Conservation (phyloP, 306 rosid genomes). For the Malus domestica region DNA sequence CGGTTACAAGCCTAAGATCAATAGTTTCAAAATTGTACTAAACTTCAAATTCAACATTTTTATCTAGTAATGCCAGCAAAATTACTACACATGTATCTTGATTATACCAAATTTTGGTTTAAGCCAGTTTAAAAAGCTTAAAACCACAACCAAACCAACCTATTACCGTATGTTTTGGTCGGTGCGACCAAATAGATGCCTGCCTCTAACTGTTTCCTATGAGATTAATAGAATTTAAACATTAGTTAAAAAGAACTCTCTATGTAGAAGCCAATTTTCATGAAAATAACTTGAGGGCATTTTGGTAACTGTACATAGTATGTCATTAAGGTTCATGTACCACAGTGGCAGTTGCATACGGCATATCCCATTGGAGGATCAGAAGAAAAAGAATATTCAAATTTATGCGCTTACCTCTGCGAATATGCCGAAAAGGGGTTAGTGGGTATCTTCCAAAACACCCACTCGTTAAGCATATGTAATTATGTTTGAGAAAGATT, state of each 20-base stretch:
- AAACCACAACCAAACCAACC: too few species aligned
- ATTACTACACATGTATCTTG: too few species aligned
- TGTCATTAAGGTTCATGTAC: not conserved
- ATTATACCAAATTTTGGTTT: too few species aligned
- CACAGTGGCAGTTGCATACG: not conserved
- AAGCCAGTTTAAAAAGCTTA: too few species aligned
- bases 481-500: not conserved
- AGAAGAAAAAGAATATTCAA: conserved; percentile 68
- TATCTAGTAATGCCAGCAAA: too few species aligned
- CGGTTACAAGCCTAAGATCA: too few species aligned
- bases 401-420: conserved; percentile 22
- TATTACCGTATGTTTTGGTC: too few species aligned
- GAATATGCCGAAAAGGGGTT: conserved; percentile 58
- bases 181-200: too few species aligned
- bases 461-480: not conserved
- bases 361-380: conserved; percentile 41
- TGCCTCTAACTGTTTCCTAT: not conserved
- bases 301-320: conserved; percentile 3
- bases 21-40: too few species aligned
- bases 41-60: too few species aligned
- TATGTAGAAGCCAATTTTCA: not conserved
- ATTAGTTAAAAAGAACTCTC: not conserved
- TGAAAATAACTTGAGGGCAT: conserved; percentile 5
- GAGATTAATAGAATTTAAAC: not conserved
- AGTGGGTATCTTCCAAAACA: conserved; percentile 8